Percentiles rank a stretch among this genome's conserved stretches.
These are phyloP conservation scores for Malbranchea zuffiana DNA, from an alignment of 2,329 filamentous ascomycete genomes.

Conservation along the genomic window DNA sequence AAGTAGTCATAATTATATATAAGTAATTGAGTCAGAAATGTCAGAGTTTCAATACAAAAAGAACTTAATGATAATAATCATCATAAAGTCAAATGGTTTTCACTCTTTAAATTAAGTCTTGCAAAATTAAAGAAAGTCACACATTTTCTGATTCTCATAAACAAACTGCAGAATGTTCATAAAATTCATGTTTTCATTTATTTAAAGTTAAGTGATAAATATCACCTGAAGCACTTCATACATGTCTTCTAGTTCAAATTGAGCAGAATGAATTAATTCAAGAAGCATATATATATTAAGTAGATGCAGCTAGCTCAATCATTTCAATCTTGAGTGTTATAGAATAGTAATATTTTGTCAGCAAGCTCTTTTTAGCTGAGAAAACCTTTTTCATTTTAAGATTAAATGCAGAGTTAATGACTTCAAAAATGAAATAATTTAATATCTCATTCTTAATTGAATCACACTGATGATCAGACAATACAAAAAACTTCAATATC, in stretches of 20 bases:
- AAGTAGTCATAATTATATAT: not conserved
- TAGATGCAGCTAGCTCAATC: constrained; percentile 1
- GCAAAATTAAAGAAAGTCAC: too few relatives aligned
- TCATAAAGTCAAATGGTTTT: too few relatives aligned
- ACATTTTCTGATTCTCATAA: not conserved
- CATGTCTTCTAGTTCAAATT: too few relatives aligned
- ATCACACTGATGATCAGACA: not conserved
- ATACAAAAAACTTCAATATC: too few relatives aligned
- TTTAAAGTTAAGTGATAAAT: not conserved
- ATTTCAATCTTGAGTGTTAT: not conserved
- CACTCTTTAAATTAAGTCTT: too few relatives aligned
- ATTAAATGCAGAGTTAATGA: not conserved
- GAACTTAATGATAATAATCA: not conserved
- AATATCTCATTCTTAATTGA: not conserved
- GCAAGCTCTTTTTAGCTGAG: not conserved
- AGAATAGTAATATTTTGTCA: too few relatives aligned
- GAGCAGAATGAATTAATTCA: not conserved
- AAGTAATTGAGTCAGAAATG: not conserved
- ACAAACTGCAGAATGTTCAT: not conserved
- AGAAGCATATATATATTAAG: not conserved
- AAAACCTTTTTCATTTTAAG: not conserved
- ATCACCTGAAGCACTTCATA: not conserved
- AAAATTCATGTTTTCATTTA: not conserved
- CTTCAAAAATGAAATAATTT: not conserved
- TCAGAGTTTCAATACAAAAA: not conserved